Evolutionary conservation across 768 basidiomycete species (phyloP).

Genomic region (Calocera cornea): DNA sequence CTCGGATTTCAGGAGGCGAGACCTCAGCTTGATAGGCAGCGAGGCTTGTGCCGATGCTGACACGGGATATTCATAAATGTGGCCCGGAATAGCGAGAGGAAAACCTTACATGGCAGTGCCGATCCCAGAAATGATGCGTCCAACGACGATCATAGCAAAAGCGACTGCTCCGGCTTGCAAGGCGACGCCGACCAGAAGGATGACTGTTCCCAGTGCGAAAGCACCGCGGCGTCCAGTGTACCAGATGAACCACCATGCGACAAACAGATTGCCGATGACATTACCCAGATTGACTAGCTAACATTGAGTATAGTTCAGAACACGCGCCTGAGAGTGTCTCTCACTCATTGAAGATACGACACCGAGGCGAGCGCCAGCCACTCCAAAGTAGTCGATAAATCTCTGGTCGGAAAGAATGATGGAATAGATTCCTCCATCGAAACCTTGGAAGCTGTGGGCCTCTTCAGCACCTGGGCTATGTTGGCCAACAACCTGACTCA

Average conservation of each 20-base stretch:
- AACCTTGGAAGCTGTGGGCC: neutral
- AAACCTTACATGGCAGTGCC: neutral
- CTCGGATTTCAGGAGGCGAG: neutral
- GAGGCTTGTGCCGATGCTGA: neutral
- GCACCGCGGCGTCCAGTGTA: neutral
- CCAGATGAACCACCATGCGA: conserved; percentile 4
- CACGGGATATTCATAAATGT: neutral
- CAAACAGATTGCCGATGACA: neutral
- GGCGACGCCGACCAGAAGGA: neutral
- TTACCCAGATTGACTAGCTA: neutral
- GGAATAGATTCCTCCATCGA: neutral
- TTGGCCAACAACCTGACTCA: neutral
- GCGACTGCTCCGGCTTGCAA: neutral
- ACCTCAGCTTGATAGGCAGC: conserved; percentile 1
- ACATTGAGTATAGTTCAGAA: neutral
- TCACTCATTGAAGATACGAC: neutral
- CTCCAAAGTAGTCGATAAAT: neutral
- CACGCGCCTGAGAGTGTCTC: neutral
- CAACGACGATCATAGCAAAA: neutral
- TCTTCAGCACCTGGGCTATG: neutral
- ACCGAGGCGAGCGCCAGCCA: neutral
- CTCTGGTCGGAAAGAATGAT: neutral
- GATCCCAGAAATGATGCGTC: conserved; percentile 1
- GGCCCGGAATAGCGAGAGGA: neutral
- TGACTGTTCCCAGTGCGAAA: neutral